These are phyloP conservation scores for Zygosaccharomyces bailii DNA, from an alignment of 805 yeast genomes.

Conservation along the genomic window DNA sequence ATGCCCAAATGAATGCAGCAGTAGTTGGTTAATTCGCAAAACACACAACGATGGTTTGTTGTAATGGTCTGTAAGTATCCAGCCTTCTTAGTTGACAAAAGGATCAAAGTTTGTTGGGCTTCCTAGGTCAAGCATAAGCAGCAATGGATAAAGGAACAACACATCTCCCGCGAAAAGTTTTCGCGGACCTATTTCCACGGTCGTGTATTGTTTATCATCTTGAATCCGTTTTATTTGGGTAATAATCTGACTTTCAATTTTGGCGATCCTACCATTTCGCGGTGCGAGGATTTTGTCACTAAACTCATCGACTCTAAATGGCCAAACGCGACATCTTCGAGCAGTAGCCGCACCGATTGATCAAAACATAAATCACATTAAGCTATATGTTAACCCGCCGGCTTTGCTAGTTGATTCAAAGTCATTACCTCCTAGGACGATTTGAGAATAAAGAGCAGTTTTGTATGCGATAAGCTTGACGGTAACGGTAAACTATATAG, in stretches of 20 bases:
- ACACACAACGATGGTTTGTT: not conserved
- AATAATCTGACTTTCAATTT: not conserved
- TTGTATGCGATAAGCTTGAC: not conserved
- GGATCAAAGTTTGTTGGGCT: not conserved
- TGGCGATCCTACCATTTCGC: not conserved
- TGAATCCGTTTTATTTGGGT: not conserved
- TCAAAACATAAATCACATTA: no score
- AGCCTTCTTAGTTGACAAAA: not conserved
- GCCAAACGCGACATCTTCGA: constrained; percentile 8
- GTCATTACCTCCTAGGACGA: no score
- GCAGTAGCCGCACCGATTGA: no score
- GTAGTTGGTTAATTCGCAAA: not conserved
- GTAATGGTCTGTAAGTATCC: not conserved
- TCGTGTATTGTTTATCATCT: not conserved
- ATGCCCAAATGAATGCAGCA: not conserved
- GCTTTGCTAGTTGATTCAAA: no score
- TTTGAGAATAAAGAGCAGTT: not conserved
- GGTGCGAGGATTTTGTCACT: not conserved
- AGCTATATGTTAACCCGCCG: no score
- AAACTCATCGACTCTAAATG: not conserved
- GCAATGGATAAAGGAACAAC: not conserved
- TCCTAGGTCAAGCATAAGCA: not conserved
- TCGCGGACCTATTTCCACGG: not conserved
- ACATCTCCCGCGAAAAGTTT: not conserved
- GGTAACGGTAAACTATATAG: no score